Percentiles rank a stretch among this genome's conserved stretches.
Evolutionary conservation across 345 rosid species (phyloP).

Genomic region (Erodium maritimum): DNA sequence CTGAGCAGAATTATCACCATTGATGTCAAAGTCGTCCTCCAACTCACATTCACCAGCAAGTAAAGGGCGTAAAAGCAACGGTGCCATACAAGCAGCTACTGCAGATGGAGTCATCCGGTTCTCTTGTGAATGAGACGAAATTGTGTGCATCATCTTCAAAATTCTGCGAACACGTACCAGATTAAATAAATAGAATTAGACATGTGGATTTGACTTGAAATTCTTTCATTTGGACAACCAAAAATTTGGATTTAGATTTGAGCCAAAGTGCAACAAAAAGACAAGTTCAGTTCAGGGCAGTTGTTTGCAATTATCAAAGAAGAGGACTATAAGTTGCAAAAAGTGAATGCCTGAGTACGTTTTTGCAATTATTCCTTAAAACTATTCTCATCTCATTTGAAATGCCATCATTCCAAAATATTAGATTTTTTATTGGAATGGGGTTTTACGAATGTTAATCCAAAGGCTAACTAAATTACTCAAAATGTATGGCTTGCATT

Average conservation of each 20-base stretch:
- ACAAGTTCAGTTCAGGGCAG: too few relatives aligned
- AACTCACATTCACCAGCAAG: constrained; percentile 95
- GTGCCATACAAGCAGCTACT: constrained; percentile 99
- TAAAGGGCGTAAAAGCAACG: constrained; percentile 83
- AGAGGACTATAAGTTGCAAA: too few relatives aligned
- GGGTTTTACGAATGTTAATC: too few relatives aligned
- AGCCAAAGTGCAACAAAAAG: too few relatives aligned
- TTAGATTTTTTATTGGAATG: too few relatives aligned
- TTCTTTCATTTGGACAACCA: too few relatives aligned
- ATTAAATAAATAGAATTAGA: constrained; percentile 10
- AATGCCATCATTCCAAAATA: too few relatives aligned
- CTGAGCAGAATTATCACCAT: constrained; percentile 90
- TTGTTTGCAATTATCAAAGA: too few relatives aligned
- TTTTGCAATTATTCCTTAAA: too few relatives aligned
- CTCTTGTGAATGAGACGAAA: constrained; percentile 73
- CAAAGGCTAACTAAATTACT: not conserved
- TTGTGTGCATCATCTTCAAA: constrained; percentile 82
- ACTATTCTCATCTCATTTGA: too few relatives aligned
- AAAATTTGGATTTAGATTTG: too few relatives aligned
- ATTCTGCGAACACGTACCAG: constrained; percentile 38
- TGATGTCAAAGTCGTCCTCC: constrained; percentile 74
- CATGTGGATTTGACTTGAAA: constrained; percentile 1
- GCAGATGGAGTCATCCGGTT: constrained; percentile 95
- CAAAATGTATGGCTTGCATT: not conserved
- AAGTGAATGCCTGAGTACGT: too few relatives aligned